Evolutionary conservation across 1,284 basidiomycete species (phyloP).

Genomic region (Microbotryum intermedium): DNA sequence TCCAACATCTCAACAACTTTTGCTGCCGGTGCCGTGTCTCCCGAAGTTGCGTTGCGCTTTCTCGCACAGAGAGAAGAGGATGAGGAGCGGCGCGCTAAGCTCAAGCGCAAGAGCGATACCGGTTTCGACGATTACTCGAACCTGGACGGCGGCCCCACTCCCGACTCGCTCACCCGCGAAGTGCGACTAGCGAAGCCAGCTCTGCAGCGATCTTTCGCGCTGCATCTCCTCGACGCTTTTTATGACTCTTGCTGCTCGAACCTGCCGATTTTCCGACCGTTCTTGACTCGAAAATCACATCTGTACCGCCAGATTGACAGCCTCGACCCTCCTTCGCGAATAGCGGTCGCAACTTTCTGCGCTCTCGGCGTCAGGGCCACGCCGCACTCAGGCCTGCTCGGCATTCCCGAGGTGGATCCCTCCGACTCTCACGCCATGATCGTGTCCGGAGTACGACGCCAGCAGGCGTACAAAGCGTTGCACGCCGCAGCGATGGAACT

Average conservation of each 20-base stretch:
- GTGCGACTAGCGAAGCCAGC: too few species aligned
- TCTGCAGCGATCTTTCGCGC: neutral
- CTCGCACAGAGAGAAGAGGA: too few species aligned
- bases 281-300: slow-evolving; percentile 2
- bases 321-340: neutral
- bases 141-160: too few species aligned
- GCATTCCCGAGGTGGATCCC: neutral
- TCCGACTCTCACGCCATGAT: neutral
- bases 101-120: too few species aligned
- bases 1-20: too few species aligned
- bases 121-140: too few species aligned
- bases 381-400: slow-evolving; percentile 20
- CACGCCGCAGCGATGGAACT: slow-evolving; percentile 9
- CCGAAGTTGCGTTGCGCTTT: too few species aligned
- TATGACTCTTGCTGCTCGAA: slow-evolving; percentile 21
- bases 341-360: slow-evolving; percentile 13
- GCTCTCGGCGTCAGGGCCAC: slow-evolving; percentile 18
- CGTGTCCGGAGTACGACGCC: slow-evolving; percentile 8
- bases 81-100: too few species aligned
- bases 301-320: too few species aligned
- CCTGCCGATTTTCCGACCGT: slow-evolving; percentile 10
- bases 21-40: too few species aligned
- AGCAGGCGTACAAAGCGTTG: slow-evolving; percentile 10
- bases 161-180: too few species aligned
- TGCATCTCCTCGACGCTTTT: slow-evolving; percentile 5